Evolutionary conservation across 2,329 filamentous ascomycete species (phyloP).

Genomic region (Eutypa lata): DNA sequence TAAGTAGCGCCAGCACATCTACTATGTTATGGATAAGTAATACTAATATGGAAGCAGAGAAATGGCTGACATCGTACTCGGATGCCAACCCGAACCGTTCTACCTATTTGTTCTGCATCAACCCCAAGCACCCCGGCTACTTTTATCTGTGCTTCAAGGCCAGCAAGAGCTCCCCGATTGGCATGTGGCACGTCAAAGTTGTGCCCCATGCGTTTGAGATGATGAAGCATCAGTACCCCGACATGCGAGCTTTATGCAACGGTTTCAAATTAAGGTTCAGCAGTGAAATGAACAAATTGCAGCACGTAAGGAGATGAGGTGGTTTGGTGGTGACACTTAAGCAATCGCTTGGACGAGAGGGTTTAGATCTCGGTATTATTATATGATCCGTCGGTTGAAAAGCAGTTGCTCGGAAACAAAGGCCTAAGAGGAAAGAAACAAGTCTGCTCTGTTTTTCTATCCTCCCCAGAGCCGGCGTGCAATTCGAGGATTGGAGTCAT

Average conservation of each 20-base stretch:
- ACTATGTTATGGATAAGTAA: background rate
- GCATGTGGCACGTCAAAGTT: slow-evolving; percentile 82
- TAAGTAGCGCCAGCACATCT: slow-evolving; percentile 47
- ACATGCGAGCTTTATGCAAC: slow-evolving; percentile 94
- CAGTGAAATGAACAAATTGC: slow-evolving; percentile 63
- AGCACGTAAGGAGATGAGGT: slow-evolving; percentile 28
- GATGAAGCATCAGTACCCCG: slow-evolving; percentile 83
- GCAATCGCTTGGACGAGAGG: background rate
- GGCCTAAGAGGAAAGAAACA: too few relatives aligned
- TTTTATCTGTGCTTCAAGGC: slow-evolving; percentile 97
- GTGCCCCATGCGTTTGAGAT: slow-evolving; percentile 93
- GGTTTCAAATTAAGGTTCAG: slow-evolving; percentile 86
- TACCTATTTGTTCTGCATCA: slow-evolving; percentile 93
- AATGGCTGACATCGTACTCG: slow-evolving; percentile 94
- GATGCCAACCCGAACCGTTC: slow-evolving; percentile 92
- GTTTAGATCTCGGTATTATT: background rate
- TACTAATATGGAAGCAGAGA: slow-evolving; percentile 54
- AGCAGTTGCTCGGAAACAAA: too few relatives aligned
- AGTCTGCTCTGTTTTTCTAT: background rate
- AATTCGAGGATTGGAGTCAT: background rate
- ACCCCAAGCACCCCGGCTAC: slow-evolving; percentile 87
- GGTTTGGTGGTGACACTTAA: background rate
- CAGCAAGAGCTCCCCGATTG: slow-evolving; percentile 68
- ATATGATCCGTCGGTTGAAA: too few relatives aligned
- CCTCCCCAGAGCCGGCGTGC: background rate